Evolutionary conservation across 1,139 yeast genomes (phyloP), one percentile per base, ranked within the genome.

Genomic region (Scheffersomyces insectosa): DNA sequence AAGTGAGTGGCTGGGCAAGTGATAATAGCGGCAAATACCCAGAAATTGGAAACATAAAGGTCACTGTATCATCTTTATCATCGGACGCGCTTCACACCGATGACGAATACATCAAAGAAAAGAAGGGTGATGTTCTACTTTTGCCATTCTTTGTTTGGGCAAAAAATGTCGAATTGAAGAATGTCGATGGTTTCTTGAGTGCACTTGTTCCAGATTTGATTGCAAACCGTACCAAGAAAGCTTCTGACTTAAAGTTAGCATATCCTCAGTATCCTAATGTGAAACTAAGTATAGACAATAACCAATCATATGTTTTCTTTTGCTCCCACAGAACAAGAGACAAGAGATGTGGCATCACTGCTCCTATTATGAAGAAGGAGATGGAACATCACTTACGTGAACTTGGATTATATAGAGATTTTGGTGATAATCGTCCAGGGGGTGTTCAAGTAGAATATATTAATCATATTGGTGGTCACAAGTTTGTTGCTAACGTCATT

Each of bases 381-480:
- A 78, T 91, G 64, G 95, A 88, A 41, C 60, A 76, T n/a, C 78
- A 85, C 54, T 69, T 90, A 34, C 72, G 95, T 39, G 88, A 86
- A 12, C 69, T 77, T 35, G 93, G 83, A 3, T 66, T 86, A 23
- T 80, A 80, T 54, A 75, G 98, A 55, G 97, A 91, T 62, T 57
- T 66, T 33, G 84, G 88, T 4, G 96, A 88, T 58, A 74, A 71
- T 38, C 73, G 91, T 41, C 82, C 88, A 0, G 83, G 76, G 32
- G 98, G 98, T 3, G 87, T 85, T 2, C 67, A 71, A 10, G 88
- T 90, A 3, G 71, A 77, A 3, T 89, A 65, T 55, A 76, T 87
- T 16, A 89, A 88, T 57, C 99, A 93, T 63, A 85, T 93, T 28
- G 99, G 99, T 3, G 98, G 98, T 2, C 99, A 93, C 65, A 93